Evolutionary conservation across 257 asterid genomes (phyloP).

Genomic region (Penstemon barbatus): DNA sequence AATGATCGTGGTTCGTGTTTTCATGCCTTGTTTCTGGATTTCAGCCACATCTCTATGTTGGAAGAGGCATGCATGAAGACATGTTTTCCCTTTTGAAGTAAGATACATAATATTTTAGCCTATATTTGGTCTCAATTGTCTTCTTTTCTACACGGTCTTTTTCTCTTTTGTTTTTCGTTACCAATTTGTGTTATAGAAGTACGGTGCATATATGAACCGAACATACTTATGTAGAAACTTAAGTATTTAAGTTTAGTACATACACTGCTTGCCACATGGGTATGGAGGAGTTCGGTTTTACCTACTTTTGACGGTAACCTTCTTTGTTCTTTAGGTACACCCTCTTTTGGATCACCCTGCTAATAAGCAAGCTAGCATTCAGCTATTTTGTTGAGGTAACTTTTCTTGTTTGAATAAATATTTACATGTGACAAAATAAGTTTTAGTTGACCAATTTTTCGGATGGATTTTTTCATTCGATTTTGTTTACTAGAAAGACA

Average conservation of each 20-base stretch:
- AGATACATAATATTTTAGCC: conserved; percentile 37
- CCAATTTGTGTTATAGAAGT: conserved; percentile 9
- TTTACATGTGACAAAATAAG: not conserved
- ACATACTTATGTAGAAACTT: not conserved
- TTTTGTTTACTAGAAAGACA: no score
- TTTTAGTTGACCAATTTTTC: no score
- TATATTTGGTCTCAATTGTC: not conserved
- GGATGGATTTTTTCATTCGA: no score
- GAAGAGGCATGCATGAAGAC: conserved; percentile 99
- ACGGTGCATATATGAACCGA: not conserved
- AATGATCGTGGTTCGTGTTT: conserved; percentile 23
- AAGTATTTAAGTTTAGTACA: conserved; percentile 1
- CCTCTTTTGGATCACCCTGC: conserved; percentile 84
- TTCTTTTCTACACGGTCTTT: not conserved
- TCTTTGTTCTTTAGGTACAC: conserved; percentile 65
- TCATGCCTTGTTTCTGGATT: conserved; percentile 27
- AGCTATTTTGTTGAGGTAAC: conserved; percentile 98
- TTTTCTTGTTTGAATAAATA: conserved; percentile 15
- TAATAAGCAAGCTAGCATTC: conserved; percentile 93
- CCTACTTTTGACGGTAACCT: conserved; percentile 10
- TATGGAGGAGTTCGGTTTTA: conserved; percentile 2
- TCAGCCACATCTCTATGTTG: conserved; percentile 93
- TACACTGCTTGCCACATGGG: conserved; percentile 7
- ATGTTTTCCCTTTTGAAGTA: conserved; percentile 85
- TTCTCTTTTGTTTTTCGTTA: conserved; percentile 17